phyloP scores from a whole-genome alignment of 306 rosid genomes.

The Vicia sativa region DNA sequence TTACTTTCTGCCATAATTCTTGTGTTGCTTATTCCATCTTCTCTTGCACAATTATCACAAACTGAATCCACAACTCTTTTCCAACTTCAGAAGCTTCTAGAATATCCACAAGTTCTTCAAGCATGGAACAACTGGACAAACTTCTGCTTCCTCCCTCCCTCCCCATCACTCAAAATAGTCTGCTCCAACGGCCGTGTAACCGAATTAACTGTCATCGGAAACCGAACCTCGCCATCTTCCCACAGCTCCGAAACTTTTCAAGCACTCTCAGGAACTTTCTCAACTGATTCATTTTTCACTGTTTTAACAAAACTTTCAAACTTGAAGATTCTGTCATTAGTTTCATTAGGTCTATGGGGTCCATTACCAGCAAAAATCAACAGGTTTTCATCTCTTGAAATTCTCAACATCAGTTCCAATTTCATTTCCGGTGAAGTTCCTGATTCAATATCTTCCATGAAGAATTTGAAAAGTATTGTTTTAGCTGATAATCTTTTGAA shows the following conservation, averaged over 20 bases:
- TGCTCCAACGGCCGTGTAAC: conserved; percentile 62
- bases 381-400: conserved; percentile 62
- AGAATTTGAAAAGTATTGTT: conserved; percentile 60
- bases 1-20: conserved; percentile 47
- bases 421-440: conserved; percentile 75
- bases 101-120: conserved; percentile 72
- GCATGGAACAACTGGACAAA: conserved; percentile 86
- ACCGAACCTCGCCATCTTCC: conserved; percentile 53
- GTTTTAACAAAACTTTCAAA: conserved; percentile 73
- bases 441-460: conserved; percentile 52
- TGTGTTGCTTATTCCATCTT: conserved; percentile 46
- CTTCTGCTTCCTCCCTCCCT: conserved; percentile 73
- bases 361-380: conserved; percentile 74
- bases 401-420: conserved; percentile 76
- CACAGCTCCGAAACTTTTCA: conserved; percentile 39
- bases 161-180: conserved; percentile 66
- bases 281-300: conserved; percentile 79
- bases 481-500: conserved; percentile 70
- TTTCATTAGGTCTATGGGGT: conserved; percentile 88
- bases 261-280: conserved; percentile 63
- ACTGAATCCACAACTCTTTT: conserved; percentile 65
- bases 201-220: conserved; percentile 69
- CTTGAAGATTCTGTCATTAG: conserved; percentile 63
- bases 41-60: conserved; percentile 54
- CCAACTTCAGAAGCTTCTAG: conserved; percentile 72